Evolutionary conservation across 1,284 basidiomycete genomes (phyloP), one percentile per base, ranked within the genome.

Genomic region (Flammula alnicola): DNA sequence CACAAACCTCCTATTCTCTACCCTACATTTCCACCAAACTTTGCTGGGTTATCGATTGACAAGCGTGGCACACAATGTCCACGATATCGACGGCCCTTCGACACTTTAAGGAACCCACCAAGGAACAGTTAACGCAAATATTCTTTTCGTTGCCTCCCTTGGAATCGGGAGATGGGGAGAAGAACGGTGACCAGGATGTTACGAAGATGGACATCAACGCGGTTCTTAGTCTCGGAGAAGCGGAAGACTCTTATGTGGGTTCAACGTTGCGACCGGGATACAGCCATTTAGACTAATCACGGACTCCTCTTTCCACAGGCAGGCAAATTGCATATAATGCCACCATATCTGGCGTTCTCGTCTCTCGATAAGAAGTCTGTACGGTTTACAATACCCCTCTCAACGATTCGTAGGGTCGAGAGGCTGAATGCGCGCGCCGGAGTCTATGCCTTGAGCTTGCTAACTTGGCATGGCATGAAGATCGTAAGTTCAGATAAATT

Each of bases 401-500:
- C 91, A 52, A 95, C 94, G 2, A 87, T 99, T 55, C 83, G 97
- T 32, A 79, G 97, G 32, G 97, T 99, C n/a, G 97, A 99, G 70
- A 78, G 95, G 32, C 75, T 95, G 44, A 95, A 94, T 68, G 90
- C 92, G 16, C 81, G 94, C 27, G 91, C 94, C 17, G 95, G 95
- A 4, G 90, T 98, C 23, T 98, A 98, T 66, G 96, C 96, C 4
- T 80, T 99, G 32, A 94, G 93, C 60, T 75, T 99, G 22, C 84
- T 88, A n/a, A 85, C 94, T 47, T 99, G 95, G 94, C 94, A 98
- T 67, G 90, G 92, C 37, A 86, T 93, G 80, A 92, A 97, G 76
- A 91, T 98, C 62, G 93, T 95, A 55, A 58, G 91, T 81, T 8
- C 32, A 25, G 16, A 29, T 26, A 11, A 32, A 19, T 36, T 38